Evolutionary conservation across 2,329 filamentous ascomycete genomes (phyloP), one percentile per base, ranked within the genome.

Genomic region (Fusarium haematococcum): DNA sequence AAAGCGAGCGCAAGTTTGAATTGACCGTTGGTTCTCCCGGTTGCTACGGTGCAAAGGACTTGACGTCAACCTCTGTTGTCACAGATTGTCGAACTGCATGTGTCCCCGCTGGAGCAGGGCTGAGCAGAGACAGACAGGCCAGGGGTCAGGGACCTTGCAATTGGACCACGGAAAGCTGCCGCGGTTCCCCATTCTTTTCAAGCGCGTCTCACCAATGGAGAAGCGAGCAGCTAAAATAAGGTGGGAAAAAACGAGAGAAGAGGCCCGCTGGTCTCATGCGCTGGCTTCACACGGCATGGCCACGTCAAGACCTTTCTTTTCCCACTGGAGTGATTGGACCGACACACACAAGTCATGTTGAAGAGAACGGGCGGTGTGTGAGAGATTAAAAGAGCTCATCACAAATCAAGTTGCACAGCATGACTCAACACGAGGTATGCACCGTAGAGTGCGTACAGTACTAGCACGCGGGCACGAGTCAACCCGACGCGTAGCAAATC

Each of bases 381-480:
- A 71, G 33, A 32, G 57, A 43, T 20, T 39, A 39, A 43, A 57
- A 57, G 33, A 58, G 39, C n/a, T 35, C 45, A 60, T 32, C 27
- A 23, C 41, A 35, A 56, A 62, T 57, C 25, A 54, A 35, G 48
- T 54, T 48, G 33, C 64, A 57, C 50, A 67, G 57, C 37, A 56
- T 48, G 20, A 72, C 41, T 32, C 54, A 70, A 70, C 35, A 63
- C 57, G 63, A 73, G 69, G 59, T 58, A 63, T 75, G 75, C 67
- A 74, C 25, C 20, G 33, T 68, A 76, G 58, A 71, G 69, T 74
- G 72, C 66, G 45, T 71, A 71, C 70, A 68, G 48, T 64, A 63
- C 66, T 37, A 63, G 45, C 59, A 71, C 50, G 45, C 23, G 50
- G 37, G 52, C 45, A 67, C 62, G 23, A 63, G 65, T 41, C 63